A percentile compares a stretch with the other conserved stretches of the same genome.
Conservation (phyloP, 2,329 filamentous ascomycete species). For the Xylaria sp. region DNA sequence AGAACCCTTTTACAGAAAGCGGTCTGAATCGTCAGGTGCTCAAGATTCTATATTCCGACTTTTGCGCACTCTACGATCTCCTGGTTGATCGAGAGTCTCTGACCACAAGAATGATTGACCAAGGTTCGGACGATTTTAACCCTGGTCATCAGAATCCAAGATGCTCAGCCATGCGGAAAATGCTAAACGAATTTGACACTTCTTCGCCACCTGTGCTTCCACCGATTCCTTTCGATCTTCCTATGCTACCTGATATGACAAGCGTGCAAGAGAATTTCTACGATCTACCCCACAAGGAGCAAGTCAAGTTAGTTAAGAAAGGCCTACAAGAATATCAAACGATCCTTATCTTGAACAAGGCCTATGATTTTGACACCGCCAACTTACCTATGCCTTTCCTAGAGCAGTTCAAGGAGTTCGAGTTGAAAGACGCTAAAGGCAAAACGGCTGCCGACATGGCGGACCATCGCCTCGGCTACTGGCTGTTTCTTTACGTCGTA, state of each 20-base stretch:
- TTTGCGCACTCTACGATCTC: slow-evolving; percentile 86
- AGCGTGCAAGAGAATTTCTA: slow-evolving; percentile 69
- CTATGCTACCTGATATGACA: slow-evolving; percentile 73
- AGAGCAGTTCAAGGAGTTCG: slow-evolving; percentile 72
- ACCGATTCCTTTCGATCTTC: slow-evolving; percentile 88
- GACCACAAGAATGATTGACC: slow-evolving; percentile 79
- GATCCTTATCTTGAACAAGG: slow-evolving; percentile 75
- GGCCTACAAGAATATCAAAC: slow-evolving; percentile 81
- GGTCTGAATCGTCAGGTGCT: slow-evolving; percentile 86
- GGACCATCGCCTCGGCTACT: slow-evolving; percentile 76
- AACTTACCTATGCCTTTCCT: slow-evolving; percentile 66
- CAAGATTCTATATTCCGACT: slow-evolving; percentile 81
- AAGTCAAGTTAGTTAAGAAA: slow-evolving; percentile 71
- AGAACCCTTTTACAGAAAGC: slow-evolving; percentile 84
- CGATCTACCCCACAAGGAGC: slow-evolving; percentile 72
- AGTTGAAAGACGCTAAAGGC: slow-evolving; percentile 69
- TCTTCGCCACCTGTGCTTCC: slow-evolving; percentile 89
- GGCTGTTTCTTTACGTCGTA: slow-evolving; percentile 81
- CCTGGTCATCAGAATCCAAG: slow-evolving; percentile 64
- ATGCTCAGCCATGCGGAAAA: slow-evolving; percentile 73
- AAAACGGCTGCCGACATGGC: slow-evolving; percentile 69
- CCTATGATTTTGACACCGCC: slow-evolving; percentile 78
- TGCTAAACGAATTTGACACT: slow-evolving; percentile 87
- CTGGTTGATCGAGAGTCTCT: slow-evolving; percentile 79
- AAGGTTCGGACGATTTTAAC: slow-evolving; percentile 61